Evolutionary conservation across 2,329 filamentous ascomycete species (phyloP).

Genomic region (Monosporascus ibericus): DNA sequence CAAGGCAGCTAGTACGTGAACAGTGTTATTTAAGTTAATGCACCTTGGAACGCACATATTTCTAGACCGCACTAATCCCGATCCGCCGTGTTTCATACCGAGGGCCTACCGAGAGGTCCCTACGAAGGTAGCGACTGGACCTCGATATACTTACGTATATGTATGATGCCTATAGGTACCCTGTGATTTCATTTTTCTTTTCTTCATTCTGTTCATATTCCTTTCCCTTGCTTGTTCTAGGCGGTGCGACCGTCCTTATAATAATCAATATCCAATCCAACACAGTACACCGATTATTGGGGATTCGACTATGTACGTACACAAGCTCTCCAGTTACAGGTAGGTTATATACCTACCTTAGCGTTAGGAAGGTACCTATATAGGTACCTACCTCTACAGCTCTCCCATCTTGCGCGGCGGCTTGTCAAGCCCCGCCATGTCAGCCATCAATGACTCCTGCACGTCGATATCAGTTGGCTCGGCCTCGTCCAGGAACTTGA

Average conservation of each 20-base stretch:
- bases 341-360: not conserved
- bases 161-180: too few relatives aligned
- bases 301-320: not conserved
- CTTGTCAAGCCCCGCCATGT: slow-evolving; percentile 13
- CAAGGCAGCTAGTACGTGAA: not conserved
- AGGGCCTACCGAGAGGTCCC: too few relatives aligned
- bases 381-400: slow-evolving; percentile 9
- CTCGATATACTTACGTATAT: too few relatives aligned
- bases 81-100: too few relatives aligned
- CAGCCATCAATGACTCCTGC: slow-evolving; percentile 21
- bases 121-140: too few relatives aligned
- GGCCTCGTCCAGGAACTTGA: slow-evolving; percentile 42
- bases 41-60: not conserved
- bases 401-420: slow-evolving; percentile 14
- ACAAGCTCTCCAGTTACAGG: not conserved
- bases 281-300: too few relatives aligned
- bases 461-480: slow-evolving; percentile 28
- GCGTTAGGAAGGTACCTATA: not conserved
- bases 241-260: too few relatives aligned
- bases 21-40: not conserved
- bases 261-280: too few relatives aligned
- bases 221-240: too few relatives aligned
- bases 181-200: too few relatives aligned
- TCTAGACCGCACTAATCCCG: not conserved
- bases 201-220: too few relatives aligned